Conservation (phyloP, 2,329 filamentous ascomycete species). For the Fusarium stilboides region DNA sequence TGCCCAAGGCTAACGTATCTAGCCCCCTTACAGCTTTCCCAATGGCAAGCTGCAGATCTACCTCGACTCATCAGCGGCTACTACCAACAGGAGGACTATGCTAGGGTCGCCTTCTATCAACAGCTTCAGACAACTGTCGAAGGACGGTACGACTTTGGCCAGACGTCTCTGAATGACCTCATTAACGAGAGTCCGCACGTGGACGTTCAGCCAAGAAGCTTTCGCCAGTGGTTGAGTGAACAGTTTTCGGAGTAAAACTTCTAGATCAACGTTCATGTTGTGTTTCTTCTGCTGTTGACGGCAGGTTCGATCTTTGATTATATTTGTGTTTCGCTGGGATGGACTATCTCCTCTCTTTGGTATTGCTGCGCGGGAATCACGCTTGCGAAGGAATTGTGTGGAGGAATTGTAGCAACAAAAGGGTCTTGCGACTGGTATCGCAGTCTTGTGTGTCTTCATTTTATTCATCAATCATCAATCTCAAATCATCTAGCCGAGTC, state of each 20-base stretch:
- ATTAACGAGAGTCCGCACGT: conserved; percentile 57
- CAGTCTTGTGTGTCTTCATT: conserved; percentile 9
- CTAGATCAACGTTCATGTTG: neutral
- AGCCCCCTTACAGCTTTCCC: conserved; percentile 60
- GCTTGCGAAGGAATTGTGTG: conserved; percentile 12
- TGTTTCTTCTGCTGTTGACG: neutral
- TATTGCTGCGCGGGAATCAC: conserved; percentile 10
- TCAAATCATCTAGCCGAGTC: neutral
- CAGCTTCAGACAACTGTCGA: conserved; percentile 77
- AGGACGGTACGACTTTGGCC: conserved; percentile 75
- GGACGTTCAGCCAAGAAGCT: conserved; percentile 64
- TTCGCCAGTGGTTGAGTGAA: conserved; percentile 67
- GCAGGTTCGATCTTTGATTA: neutral
- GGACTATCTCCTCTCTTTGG: conserved; percentile 6
- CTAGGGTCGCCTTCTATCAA: conserved; percentile 69
- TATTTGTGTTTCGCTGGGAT: neutral
- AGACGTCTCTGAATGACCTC: conserved; percentile 72
- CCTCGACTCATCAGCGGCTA: conserved; percentile 59
- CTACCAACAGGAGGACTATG: conserved; percentile 63
- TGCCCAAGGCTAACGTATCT: conserved; percentile 37
- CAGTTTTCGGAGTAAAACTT: conserved; percentile 3
- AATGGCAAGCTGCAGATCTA: conserved; percentile 59
- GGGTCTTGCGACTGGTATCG: conserved; percentile 11
- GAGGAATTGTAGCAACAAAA: conserved; percentile 17
- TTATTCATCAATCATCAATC: neutral